Conservation (phyloP, 768 basidiomycete genomes). For the Panus rudis region DNA sequence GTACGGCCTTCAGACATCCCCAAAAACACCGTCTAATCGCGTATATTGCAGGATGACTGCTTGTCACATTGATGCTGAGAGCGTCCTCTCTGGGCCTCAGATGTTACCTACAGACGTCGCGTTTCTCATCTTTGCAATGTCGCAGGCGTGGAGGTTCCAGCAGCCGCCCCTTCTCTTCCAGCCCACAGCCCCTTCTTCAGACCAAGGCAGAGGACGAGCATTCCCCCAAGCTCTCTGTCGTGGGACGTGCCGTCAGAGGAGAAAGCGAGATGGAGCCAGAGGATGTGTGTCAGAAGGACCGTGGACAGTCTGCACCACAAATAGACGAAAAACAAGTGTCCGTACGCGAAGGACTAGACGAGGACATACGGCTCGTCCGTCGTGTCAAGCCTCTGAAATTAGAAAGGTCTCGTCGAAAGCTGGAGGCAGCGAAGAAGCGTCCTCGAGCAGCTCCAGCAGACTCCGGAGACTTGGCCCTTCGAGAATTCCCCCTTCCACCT, state of each 20-base stretch:
- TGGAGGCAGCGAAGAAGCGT: no score
- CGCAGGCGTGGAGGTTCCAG: background rate
- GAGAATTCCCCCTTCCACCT: no score
- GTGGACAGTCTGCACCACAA: no score
- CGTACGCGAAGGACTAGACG: no score
- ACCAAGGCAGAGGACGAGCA: background rate
- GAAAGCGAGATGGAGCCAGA: background rate
- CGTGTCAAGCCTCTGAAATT: no score
- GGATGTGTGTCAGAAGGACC: no score
- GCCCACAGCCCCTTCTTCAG: background rate
- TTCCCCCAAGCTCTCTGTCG: background rate
- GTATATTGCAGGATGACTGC: constrained; percentile 57
- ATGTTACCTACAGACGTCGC: constrained; percentile 33
- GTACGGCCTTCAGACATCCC: constrained; percentile 6
- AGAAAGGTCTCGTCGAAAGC: no score
- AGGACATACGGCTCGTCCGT: no score
- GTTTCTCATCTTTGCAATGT: constrained; percentile 14
- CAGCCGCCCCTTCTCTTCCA: background rate
- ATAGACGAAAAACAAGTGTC: no score
- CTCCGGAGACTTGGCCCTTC: no score
- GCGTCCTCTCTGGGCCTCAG: constrained; percentile 71
- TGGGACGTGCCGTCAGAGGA: background rate
- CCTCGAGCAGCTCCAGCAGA: no score
- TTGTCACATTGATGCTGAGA: constrained; percentile 73
- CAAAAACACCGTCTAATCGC: background rate